Evolutionary conservation across 108 stramenopile species (phyloP).

Genomic region (Epithemia pelagica): DNA sequence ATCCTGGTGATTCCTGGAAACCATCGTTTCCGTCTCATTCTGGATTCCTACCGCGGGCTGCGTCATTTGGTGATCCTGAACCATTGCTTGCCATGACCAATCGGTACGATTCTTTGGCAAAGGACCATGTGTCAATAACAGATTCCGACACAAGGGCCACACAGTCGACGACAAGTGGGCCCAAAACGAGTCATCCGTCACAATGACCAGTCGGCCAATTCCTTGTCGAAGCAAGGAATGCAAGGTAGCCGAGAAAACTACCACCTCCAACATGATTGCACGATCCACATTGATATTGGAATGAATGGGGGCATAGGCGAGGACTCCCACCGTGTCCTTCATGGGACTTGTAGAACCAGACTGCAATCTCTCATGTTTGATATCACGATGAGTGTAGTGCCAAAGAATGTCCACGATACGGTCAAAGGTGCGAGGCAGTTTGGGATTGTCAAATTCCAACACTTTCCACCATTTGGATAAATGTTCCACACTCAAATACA

Average conservation of each 20-base stretch:
- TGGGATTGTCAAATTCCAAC: background rate
- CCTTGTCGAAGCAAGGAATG: constrained; percentile 21
- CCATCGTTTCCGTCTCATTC: background rate
- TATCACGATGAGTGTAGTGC: background rate
- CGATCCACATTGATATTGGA: background rate
- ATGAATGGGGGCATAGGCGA: background rate
- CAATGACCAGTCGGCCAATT: constrained; percentile 29
- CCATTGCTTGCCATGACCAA: background rate
- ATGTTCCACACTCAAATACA: constrained; percentile 35
- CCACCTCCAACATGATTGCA: background rate
- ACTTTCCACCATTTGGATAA: constrained; percentile 35
- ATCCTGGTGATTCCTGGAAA: background rate
- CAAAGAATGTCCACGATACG: background rate
- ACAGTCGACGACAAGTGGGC: background rate
- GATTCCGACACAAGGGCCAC: background rate
- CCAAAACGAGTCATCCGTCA: background rate
- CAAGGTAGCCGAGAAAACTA: constrained; percentile 23
- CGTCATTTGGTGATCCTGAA: background rate
- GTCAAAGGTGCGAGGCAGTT: background rate
- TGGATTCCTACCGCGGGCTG: background rate
- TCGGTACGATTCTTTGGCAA: background rate
- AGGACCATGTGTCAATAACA: too few species aligned
- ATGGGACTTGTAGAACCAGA: background rate
- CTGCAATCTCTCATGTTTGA: background rate
- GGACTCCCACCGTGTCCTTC: background rate